These are phyloP conservation scores for Fusarium hostae DNA, from an alignment of 2,329 filamentous ascomycete species.

Conservation along the genomic window DNA sequence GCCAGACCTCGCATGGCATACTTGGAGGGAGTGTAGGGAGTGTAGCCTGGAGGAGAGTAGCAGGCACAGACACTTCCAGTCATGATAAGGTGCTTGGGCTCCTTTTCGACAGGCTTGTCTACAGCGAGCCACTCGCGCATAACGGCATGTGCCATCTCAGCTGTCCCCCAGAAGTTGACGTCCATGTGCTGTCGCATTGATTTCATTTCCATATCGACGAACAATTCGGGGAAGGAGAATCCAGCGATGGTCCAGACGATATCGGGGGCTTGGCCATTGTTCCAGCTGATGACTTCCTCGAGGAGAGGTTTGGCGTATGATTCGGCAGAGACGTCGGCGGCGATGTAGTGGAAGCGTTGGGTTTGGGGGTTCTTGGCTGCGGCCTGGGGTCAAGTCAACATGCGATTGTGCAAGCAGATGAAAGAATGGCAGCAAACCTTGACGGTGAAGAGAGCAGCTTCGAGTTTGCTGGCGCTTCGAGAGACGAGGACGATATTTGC, in stretches of 20 bases:
- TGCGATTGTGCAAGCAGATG: not conserved
- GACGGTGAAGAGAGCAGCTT: slow-evolving; percentile 73
- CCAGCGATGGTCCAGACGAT: slow-evolving; percentile 94
- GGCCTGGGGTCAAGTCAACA: slow-evolving; percentile 56
- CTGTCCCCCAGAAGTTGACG: slow-evolving; percentile 87
- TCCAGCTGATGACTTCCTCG: slow-evolving; percentile 80
- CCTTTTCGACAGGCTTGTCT: slow-evolving; percentile 54
- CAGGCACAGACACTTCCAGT: slow-evolving; percentile 83
- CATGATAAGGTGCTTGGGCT: slow-evolving; percentile 84
- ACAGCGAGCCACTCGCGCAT: slow-evolving; percentile 78
- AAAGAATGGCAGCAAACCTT: slow-evolving; percentile 58
- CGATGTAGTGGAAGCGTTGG: slow-evolving; percentile 86
- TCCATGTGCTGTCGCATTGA: slow-evolving; percentile 85
- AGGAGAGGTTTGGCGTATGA: slow-evolving; percentile 78
- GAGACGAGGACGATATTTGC: slow-evolving; percentile 89
- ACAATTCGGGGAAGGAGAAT: slow-evolving; percentile 77
- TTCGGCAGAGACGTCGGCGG: slow-evolving; percentile 80
- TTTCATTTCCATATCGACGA: slow-evolving; percentile 76
- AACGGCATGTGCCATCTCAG: slow-evolving; percentile 85
- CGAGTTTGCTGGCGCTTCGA: slow-evolving; percentile 79
- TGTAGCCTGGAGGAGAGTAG: slow-evolving; percentile 83
- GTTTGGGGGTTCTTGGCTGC: slow-evolving; percentile 71
- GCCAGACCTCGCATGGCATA: slow-evolving; percentile 84
- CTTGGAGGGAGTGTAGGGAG: slow-evolving; percentile 85
- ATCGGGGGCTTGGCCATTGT: slow-evolving; percentile 77